A percentile compares a stretch with the other conserved stretches of the same genome.
Conservation (phyloP, 2,329 filamentous ascomycete species). For the Dichotomopilus funicola region DNA sequence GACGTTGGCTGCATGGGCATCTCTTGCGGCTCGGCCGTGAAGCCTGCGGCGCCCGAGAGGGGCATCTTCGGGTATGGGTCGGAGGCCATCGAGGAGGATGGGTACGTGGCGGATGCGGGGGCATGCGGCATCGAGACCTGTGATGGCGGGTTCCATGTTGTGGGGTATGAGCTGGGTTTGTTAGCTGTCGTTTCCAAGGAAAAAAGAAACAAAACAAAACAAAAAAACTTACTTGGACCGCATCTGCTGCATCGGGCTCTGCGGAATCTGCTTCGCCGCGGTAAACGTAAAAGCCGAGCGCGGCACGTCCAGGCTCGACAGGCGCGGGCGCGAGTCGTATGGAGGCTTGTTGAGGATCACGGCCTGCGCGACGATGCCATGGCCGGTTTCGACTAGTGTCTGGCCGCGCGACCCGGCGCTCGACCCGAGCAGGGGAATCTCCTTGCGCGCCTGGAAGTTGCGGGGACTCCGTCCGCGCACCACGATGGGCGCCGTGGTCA, state of each 20-base stretch:
- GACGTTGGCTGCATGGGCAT: slow-evolving; percentile 47
- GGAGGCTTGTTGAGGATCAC: slow-evolving; percentile 44
- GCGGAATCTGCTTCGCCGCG: slow-evolving; percentile 46
- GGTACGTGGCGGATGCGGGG: slow-evolving; percentile 43
- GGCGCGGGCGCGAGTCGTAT: slow-evolving; percentile 46
- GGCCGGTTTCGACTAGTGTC: slow-evolving; percentile 56
- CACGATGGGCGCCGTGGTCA: slow-evolving; percentile 83
- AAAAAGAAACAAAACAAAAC: background rate
- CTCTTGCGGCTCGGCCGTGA: slow-evolving; percentile 47
- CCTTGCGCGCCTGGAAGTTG: slow-evolving; percentile 91
- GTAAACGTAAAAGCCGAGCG: slow-evolving; percentile 53
- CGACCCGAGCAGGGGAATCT: slow-evolving; percentile 75
- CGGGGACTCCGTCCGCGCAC: slow-evolving; percentile 87
- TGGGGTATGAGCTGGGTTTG: slow-evolving; percentile 46
- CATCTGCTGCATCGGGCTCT: slow-evolving; percentile 45
- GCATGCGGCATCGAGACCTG: slow-evolving; percentile 44
- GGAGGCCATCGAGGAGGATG: slow-evolving; percentile 43
- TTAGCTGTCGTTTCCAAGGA: slow-evolving; percentile 24
- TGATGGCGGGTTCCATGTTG: slow-evolving; percentile 45
- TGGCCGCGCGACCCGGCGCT: slow-evolving; percentile 75
- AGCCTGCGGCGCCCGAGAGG: slow-evolving; percentile 41
- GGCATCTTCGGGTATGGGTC: slow-evolving; percentile 50
- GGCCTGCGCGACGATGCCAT: slow-evolving; percentile 54
- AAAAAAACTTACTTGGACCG: slow-evolving; percentile 49
- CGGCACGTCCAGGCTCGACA: slow-evolving; percentile 49